phyloP scores from a whole-genome alignment of 148 eudicot genomes.

The Rhododendron williamsianum region DNA sequence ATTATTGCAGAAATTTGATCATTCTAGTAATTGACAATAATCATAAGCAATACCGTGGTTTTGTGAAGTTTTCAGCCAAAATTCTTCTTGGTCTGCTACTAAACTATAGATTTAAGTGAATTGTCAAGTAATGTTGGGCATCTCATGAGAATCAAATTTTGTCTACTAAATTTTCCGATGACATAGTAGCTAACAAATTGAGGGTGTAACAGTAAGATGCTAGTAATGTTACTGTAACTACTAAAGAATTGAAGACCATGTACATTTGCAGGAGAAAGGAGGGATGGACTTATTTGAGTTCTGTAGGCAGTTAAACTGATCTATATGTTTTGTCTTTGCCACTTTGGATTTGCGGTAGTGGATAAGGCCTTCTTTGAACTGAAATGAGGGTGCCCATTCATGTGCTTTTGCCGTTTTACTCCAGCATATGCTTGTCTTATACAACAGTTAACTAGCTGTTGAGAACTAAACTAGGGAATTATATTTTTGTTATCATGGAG shows the following conservation, averaged over 20 bases:
- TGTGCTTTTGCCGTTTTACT: not conserved
- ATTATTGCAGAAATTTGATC: not conserved
- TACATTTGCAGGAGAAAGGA: not conserved
- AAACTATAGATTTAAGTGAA: not conserved
- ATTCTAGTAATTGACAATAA: not conserved
- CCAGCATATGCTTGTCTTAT: not conserved
- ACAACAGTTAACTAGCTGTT: not conserved
- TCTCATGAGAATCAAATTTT: not conserved
- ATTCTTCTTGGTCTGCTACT: constrained; percentile 3
- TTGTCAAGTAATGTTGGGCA: not conserved
- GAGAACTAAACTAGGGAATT: not conserved
- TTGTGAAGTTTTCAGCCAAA: not conserved
- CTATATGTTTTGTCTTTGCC: not conserved
- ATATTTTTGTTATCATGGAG: not conserved
- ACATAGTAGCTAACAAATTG: not conserved
- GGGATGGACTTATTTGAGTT: not conserved
- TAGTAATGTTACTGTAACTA: not conserved
- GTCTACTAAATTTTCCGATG: not conserved
- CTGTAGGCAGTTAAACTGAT: not conserved
- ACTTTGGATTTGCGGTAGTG: not conserved
- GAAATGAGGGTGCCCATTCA: not conserved
- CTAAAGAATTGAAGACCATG: not conserved
- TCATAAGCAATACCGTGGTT: not conserved
- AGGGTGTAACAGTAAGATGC: not conserved
- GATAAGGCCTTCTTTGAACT: not conserved